Evolutionary conservation across 2,329 filamentous ascomycete genomes (phyloP).

Genomic region (Hypoxylon sp.): DNA sequence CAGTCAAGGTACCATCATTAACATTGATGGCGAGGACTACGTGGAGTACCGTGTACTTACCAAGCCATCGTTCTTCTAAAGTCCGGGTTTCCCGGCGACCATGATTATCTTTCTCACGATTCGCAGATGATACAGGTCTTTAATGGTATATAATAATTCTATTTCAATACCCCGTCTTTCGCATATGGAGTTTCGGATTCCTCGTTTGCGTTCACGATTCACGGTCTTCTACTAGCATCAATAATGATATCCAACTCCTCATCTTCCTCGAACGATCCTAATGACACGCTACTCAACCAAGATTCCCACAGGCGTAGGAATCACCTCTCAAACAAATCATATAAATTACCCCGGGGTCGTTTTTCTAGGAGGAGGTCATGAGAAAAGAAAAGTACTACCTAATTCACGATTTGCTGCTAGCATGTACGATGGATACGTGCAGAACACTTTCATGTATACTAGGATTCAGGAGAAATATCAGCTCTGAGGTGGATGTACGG

Average conservation of each 20-base stretch:
- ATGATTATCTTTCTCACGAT: not conserved
- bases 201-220: not conserved
- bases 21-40: slow-evolving; percentile 76
- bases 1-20: slow-evolving; percentile 72
- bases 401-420: not conserved
- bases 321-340: not conserved
- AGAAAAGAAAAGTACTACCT: not conserved
- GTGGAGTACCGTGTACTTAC: slow-evolving; percentile 76
- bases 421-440: not conserved
- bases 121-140: not conserved
- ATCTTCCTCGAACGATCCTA: not conserved
- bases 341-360: not conserved
- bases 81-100: not conserved
- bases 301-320: not conserved
- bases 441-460: not conserved
- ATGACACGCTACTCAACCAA: not conserved
- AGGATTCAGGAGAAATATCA: not conserved
- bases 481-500: not conserved
- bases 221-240: slow-evolving; percentile 1
- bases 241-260: not conserved
- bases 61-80: slow-evolving; percentile 72
- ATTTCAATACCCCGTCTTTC: not conserved
- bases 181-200: not conserved
- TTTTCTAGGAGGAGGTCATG: not conserved
- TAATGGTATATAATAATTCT: not conserved